phyloP scores from a whole-genome alignment of 345 rosid genomes.

The Euphorbia pulcherrima region DNA sequence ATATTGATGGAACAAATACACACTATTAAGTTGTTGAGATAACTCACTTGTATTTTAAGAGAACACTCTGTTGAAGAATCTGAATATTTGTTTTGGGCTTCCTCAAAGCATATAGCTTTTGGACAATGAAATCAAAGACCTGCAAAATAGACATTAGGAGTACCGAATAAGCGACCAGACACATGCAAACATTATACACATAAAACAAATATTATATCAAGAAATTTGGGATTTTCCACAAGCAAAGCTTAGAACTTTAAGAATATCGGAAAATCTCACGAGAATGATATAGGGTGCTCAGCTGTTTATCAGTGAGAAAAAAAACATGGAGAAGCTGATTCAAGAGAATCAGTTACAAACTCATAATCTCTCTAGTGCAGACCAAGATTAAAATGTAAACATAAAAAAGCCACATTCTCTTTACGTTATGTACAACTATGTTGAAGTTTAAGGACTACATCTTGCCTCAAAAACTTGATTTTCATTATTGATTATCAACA shows the following conservation, averaged over 20 bases:
- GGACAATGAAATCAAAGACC: constrained; percentile 97
- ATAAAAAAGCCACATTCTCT: not conserved
- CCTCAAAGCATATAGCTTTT: constrained; percentile 91
- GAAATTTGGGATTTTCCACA: not conserved
- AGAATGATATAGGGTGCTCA: not conserved
- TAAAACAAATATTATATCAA: not conserved
- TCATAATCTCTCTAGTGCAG: not conserved
- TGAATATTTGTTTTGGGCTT: constrained; percentile 99
- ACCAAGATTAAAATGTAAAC: not conserved
- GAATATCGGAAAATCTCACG: not conserved
- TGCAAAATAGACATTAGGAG: constrained; percentile 25
- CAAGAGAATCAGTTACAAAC: not conserved
- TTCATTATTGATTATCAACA: too few species aligned
- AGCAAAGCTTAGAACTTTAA: not conserved
- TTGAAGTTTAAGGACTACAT: too few species aligned
- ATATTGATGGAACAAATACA: not conserved
- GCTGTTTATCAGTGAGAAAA: not conserved
- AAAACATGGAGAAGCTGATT: not conserved
- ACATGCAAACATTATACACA: not conserved
- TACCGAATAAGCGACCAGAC: not conserved
- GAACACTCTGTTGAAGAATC: constrained; percentile 95
- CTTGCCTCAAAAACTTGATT: too few species aligned
- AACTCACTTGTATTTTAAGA: constrained; percentile 88
- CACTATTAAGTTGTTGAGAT: constrained; percentile 7
- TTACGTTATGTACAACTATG: not conserved